A percentile compares a stretch with the other conserved stretches of the same genome.
Conservation (phyloP, 2,329 filamentous ascomycete species). For the Apiospora aurea region DNA sequence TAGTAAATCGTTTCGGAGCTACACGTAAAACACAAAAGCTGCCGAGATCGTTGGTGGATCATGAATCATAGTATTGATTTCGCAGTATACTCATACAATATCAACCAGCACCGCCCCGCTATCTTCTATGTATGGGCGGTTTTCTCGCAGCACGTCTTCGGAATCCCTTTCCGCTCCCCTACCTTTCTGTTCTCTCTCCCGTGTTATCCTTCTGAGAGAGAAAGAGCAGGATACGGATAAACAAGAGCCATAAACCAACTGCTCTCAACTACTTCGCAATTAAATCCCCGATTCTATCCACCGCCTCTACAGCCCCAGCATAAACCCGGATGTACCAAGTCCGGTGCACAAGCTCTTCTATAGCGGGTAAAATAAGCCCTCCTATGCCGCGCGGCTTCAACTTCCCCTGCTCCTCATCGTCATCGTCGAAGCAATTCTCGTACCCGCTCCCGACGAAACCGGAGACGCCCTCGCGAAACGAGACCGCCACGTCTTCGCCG, state of each 20-base stretch:
- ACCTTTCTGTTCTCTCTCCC: no score
- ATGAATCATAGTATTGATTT: slow-evolving; percentile 5
- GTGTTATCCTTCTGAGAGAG: background rate
- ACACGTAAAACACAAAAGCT: background rate
- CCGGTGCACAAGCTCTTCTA: slow-evolving; percentile 6
- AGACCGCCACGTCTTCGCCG: slow-evolving; percentile 8
- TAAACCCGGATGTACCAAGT: background rate
- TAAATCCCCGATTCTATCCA: background rate
- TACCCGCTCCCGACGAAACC: background rate
- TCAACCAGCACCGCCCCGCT: background rate
- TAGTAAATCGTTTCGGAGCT: background rate
- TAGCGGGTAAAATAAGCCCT: background rate
- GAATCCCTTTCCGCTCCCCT: background rate
- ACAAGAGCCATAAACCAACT: background rate
- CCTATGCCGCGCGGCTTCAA: background rate
- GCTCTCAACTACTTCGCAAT: background rate
- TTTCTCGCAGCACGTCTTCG: background rate
- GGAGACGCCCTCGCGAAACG: background rate
- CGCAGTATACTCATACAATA: slow-evolving; percentile 16
- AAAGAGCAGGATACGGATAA: no score
- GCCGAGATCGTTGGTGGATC: background rate
- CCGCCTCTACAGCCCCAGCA: background rate
- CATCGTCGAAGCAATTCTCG: background rate
- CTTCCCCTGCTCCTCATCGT: background rate
- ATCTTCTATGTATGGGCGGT: background rate